A percentile compares a stretch with the other conserved stretches of the same genome.
These are phyloP conservation scores for Botrytis aclada DNA, from an alignment of 2,329 filamentous ascomycete species.

Conservation along the genomic window DNA sequence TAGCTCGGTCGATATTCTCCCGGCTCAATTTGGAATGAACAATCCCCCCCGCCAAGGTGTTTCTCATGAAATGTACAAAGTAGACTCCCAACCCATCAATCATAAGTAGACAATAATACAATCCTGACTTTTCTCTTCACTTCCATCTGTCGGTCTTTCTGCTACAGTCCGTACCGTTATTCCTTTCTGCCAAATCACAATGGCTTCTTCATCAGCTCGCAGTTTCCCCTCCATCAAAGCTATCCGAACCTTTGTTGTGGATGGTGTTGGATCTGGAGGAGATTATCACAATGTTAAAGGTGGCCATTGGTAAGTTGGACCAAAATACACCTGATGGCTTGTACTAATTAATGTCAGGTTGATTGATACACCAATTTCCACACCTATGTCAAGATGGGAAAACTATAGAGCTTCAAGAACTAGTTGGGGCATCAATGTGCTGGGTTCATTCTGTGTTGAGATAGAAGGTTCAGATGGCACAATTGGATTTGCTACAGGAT, in stretches of 20 bases:
- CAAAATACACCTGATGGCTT: not conserved
- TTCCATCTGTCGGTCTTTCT: not conserved
- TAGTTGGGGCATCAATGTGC: slow-evolving; percentile 92
- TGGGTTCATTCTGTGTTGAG: slow-evolving; percentile 89
- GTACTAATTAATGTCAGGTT: slow-evolving; percentile 56
- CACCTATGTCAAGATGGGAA: slow-evolving; percentile 86
- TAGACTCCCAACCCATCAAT: not conserved
- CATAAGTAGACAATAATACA: not conserved
- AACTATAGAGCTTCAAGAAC: slow-evolving; percentile 84
- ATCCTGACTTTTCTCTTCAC: not conserved
- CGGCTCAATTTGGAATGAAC: slow-evolving; percentile 5
- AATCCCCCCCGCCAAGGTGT: slow-evolving; percentile 10
- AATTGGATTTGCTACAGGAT: slow-evolving; percentile 91
- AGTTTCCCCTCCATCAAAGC: slow-evolving; percentile 72
- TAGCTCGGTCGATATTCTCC: slow-evolving; percentile 19
- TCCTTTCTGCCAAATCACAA: slow-evolving; percentile 19
- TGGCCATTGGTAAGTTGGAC: slow-evolving; percentile 57
- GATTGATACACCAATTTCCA: slow-evolving; percentile 88
- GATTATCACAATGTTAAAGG: slow-evolving; percentile 91
- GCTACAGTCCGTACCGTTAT: not conserved
- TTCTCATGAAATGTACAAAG: slow-evolving; percentile 1
- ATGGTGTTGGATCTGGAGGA: slow-evolving; percentile 62
- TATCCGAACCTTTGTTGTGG: slow-evolving; percentile 69
- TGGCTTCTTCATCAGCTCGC: slow-evolving; percentile 33
- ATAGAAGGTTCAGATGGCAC: slow-evolving; percentile 86